A percentile compares a stretch with the other conserved stretches of the same genome.
Evolutionary conservation across 2,329 filamentous ascomycete genomes (phyloP).

Genomic region (Metarhizium humberi): DNA sequence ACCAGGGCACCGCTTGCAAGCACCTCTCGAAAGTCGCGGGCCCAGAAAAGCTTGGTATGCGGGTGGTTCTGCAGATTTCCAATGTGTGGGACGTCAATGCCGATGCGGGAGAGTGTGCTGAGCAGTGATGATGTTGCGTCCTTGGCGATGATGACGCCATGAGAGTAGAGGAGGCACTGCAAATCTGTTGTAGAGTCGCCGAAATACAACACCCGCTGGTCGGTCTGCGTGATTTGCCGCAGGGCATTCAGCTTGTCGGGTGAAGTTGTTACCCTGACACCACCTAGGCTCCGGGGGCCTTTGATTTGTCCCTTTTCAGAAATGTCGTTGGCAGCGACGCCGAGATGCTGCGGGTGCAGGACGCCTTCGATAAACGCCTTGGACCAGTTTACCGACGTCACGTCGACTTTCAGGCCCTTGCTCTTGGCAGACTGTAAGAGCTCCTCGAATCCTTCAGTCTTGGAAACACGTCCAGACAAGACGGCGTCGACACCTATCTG

Average conservation of each 20-base stretch:
- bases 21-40: slow-evolving; percentile 34
- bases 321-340: slow-evolving; percentile 36
- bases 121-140: slow-evolving; percentile 23
- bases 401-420: slow-evolving; percentile 27
- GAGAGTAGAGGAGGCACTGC: slow-evolving; percentile 36
- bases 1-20: slow-evolving; percentile 13
- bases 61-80: slow-evolving; percentile 6
- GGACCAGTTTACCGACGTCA: slow-evolving; percentile 46
- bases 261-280: slow-evolving; percentile 24
- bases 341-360: slow-evolving; percentile 22
- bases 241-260: slow-evolving; percentile 37
- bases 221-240: slow-evolving; percentile 15
- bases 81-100: slow-evolving; percentile 28
- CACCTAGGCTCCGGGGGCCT: slow-evolving; percentile 25
- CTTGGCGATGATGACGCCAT: slow-evolving; percentile 38
- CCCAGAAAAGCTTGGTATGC: slow-evolving; percentile 26
- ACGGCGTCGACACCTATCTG: slow-evolving; percentile 29
- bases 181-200: slow-evolving; percentile 50
- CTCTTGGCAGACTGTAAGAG: slow-evolving; percentile 17
- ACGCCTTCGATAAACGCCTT: slow-evolving; percentile 36
- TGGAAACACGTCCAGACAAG: slow-evolving; percentile 19
- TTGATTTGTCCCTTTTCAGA: slow-evolving; percentile 27
- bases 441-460: slow-evolving; percentile 31
- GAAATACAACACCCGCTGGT: slow-evolving; percentile 36
- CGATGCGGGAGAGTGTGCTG: slow-evolving; percentile 26